Evolutionary conservation across 2,329 filamentous ascomycete species (phyloP), one percentile per base, ranked within the genome.

Genomic region (Diaporthe ilicicola): DNA sequence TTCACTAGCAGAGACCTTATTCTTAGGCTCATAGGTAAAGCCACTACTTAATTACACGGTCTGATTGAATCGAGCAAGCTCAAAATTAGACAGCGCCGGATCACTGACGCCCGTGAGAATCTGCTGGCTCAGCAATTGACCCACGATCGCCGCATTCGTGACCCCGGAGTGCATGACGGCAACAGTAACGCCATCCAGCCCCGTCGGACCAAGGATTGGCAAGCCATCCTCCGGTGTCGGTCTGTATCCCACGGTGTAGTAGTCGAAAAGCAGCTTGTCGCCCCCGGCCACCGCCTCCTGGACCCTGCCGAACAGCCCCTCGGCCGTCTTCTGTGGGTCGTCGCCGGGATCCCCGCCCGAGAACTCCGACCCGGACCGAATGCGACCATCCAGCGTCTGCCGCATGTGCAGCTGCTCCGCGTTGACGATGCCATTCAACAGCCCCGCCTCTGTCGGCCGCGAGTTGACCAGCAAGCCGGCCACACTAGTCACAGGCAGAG

Each of bases 121-220:
- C 48, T 72, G 54, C 39, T 74, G 68, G 59, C 67, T 72, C 66
- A 77, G 29, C 22, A 77, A 44, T 54, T 78, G 65, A 4, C 77
- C 77, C 0, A 78, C 77, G 34, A 75, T 50, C 5, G 77, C 75
- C 2, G 76, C 74, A 54, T 77, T 71, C 1, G 76, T 78, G 3
- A 79, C 76, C 15, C 77, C 76, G 1, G 77, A 78, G 70, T 79
- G 78, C 78, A 79, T 79, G 2, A 79, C 77, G 0, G 78, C 78
- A 46, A 79, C 65, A 3, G 74, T 76, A 8, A 80, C 69, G 1
- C 78, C 78, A 1, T 76, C 65, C 32, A 74, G 24, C 1, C 78
- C 78, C 12, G 73, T 77, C 5, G 73, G 32, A 5, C 78, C 78
- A 1, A 79, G 73, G 22, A 79, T 78, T 2, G 78, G 78, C 34